Base-by-base conservation (phyloP, 495 filamentous ascomycete species). In the Aspergillus bridgeri region DNA sequence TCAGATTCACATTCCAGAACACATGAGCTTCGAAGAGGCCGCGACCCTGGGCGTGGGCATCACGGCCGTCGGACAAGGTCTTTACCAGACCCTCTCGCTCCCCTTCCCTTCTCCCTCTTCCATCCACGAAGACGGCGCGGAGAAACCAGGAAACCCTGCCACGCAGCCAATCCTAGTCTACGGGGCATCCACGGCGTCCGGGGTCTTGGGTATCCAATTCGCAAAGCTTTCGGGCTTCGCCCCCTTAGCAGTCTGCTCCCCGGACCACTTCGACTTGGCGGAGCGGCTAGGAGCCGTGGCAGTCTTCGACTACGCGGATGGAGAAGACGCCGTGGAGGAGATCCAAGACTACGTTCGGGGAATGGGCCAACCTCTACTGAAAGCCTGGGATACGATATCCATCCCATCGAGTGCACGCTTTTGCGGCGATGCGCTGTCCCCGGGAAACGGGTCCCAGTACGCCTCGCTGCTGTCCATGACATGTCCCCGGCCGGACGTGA, bases 41-140 rank as follows among this genome's bases (percentile, higher is more conserved):
- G 75, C 82, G 4, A 80, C 82, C 7, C 68, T 86, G 1, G 83
- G 82, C 0, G 75, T 84, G 0, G 82, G 81, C 9, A 75, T 84
- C 33, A 65, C 59, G n/a, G 85, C 76, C 2, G 62, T 73, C 2
- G 74, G 70, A 19, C 68, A 70, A 38, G 68, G 48, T 8, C 59
- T 78, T 15, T 75, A 73, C 44, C 62, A 72, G 46, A 66, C 46
- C 9, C 58, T 79, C 29, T 60, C 65, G 27, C 57, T 78, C 0
- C n/a, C n/a, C n/a, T n/a, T n/a, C n/a, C n/a, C n/a, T n/a, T n/a
- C n/a, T n/a, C n/a, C n/a, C n/a, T n/a, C n/a, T n/a, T n/a, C n/a
- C n/a, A n/a, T n/a, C n/a, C n/a, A n/a, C n/a, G n/a, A n/a, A n/a
- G 62, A 67, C 0, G 51, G 61, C 0, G 64, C 64, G 3, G 54